These are phyloP conservation scores for Hibiscus tridactylites DNA, from an alignment of 345 rosid species.

Conservation along the genomic window DNA sequence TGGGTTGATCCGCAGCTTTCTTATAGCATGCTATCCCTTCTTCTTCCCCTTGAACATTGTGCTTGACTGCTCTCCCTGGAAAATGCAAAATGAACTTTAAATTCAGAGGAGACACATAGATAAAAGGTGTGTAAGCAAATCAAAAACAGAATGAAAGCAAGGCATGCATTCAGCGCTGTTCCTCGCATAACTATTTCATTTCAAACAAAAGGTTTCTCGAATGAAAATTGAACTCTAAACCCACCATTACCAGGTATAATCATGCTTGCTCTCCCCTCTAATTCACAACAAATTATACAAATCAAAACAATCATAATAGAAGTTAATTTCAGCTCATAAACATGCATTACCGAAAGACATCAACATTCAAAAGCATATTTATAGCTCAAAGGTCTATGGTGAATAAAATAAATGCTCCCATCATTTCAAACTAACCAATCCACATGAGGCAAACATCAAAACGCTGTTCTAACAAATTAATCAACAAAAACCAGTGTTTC, in stretches of 20 bases:
- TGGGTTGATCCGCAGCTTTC: slow-evolving; percentile 19
- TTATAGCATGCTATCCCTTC: slow-evolving; percentile 4
- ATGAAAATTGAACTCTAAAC: not conserved
- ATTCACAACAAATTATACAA: not conserved
- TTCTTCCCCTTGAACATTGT: slow-evolving; percentile 8
- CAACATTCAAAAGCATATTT: too few relatives aligned
- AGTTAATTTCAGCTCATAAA: not conserved
- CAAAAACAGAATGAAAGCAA: not conserved
- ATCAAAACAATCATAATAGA: not conserved
- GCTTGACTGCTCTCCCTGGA: slow-evolving; percentile 23
- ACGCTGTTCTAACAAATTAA: not conserved
- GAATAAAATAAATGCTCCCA: not conserved
- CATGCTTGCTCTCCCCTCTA: not conserved
- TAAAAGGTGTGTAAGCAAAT: not conserved
- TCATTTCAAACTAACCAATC: not conserved
- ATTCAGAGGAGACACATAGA: not conserved
- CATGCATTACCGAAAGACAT: not conserved
- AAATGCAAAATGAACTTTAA: slow-evolving; percentile 5
- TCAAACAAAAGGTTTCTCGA: not conserved
- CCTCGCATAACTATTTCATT: not conserved
- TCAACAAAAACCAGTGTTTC: not conserved
- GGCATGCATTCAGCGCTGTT: too few relatives aligned
- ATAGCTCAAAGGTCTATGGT: too few relatives aligned
- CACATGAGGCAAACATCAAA: not conserved
- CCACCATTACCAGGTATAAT: not conserved